A percentile compares a stretch with the other conserved stretches of the same genome.
Evolutionary conservation across 202 grass and related monocot species (phyloP).

Genomic region (Setaria viridis): DNA sequence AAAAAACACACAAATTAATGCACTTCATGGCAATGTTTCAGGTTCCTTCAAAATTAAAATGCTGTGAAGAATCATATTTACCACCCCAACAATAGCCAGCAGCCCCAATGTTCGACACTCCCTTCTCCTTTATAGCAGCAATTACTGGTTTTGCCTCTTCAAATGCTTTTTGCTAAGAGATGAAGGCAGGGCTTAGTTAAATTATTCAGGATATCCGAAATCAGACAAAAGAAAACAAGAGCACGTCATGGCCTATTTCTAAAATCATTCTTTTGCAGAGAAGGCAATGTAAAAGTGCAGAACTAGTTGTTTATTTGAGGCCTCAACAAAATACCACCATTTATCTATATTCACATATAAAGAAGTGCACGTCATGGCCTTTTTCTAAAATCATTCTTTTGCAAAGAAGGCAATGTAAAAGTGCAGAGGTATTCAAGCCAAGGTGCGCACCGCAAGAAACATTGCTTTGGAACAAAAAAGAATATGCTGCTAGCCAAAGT

Average conservation of each 20-base stretch:
- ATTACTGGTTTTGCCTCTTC: conserved; percentile 64
- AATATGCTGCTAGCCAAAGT: neutral
- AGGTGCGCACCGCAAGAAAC: neutral
- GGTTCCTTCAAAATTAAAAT: neutral
- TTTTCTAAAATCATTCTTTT: no score
- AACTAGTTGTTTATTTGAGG: neutral
- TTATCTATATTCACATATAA: neutral
- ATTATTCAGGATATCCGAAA: neutral
- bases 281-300: neutral
- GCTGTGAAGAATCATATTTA: conserved; percentile 30
- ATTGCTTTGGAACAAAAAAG: neutral
- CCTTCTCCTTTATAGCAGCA: conserved; percentile 76
- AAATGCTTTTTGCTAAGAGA: conserved; percentile 51
- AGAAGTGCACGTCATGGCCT: no score
- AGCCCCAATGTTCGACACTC: conserved; percentile 62
- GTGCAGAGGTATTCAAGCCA: neutral
- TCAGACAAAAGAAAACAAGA: neutral
- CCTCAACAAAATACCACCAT: neutral
- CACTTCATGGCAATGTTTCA: no score
- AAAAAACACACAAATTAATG: neutral
- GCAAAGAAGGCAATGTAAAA: neutral
- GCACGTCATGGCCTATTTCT: neutral
- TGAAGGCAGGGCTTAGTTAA: neutral
- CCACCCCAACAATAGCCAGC: conserved; percentile 92
- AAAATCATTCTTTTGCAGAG: neutral